These are phyloP conservation scores for Boletus subcaerulescens DNA, from an alignment of 768 basidiomycete species.

Conservation along the genomic window DNA sequence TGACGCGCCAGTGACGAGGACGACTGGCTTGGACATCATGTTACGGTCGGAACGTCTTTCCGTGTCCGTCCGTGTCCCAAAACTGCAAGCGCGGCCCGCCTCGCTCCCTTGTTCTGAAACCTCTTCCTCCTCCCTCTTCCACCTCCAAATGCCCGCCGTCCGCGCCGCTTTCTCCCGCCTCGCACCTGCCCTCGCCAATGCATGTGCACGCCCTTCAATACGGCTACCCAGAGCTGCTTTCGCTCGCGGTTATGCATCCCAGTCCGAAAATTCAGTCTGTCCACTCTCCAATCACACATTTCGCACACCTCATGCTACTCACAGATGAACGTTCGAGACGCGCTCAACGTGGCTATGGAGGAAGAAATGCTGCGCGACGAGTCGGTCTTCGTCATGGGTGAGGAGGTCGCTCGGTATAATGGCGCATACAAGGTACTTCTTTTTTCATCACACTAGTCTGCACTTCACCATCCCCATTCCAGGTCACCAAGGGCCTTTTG, in stretches of 20 bases:
- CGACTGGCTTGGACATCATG: conserved; percentile 45
- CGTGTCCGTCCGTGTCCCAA: conserved; percentile 27
- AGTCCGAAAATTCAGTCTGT: conserved; percentile 45
- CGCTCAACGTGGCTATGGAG: conserved; percentile 97
- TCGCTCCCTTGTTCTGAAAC: not conserved
- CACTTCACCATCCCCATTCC: conserved; percentile 9
- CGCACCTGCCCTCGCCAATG: conserved; percentile 43
- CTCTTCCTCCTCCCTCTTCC: conserved; percentile 5
- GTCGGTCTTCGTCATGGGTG: conserved; percentile 91
- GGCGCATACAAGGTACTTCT: conserved; percentile 85
- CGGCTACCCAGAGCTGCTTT: conserved; percentile 42
- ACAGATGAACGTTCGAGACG: conserved; percentile 98
- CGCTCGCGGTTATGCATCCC: conserved; percentile 64
- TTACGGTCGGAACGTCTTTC: conserved; percentile 6
- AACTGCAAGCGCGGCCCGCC: conserved; percentile 7
- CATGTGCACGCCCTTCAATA: conserved; percentile 43
- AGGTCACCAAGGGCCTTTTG: conserved; percentile 97
- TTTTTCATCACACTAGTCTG: not conserved
- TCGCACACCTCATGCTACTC: conserved; percentile 13
- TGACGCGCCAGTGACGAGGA: conserved; percentile 85
- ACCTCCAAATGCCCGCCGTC: conserved; percentile 49
- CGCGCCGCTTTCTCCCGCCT: conserved; percentile 65
- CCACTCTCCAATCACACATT: conserved; percentile 29
- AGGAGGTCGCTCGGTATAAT: conserved; percentile 98
- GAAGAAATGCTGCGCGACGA: conserved; percentile 99